Evolutionary conservation across 2,329 filamentous ascomycete species (phyloP).

Genomic region (Cercospora janseana): DNA sequence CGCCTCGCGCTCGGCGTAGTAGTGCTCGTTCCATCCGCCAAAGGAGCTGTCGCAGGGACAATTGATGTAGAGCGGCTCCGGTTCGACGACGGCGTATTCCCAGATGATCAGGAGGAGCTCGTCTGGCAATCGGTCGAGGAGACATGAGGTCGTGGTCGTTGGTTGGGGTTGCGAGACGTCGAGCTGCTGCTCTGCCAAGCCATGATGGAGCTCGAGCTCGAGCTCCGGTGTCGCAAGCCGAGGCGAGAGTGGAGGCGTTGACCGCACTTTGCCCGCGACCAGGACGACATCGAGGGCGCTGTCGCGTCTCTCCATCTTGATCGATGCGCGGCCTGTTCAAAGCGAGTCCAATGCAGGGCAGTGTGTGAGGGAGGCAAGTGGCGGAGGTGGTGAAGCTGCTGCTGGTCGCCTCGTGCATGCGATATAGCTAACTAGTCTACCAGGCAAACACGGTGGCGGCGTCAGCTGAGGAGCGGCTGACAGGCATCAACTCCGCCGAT

Average conservation of each 20-base stretch:
- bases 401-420: not conserved
- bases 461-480: conserved; percentile 9
- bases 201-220: not conserved
- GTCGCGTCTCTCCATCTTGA: conserved; percentile 5
- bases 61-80: conserved; percentile 25
- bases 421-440: not conserved
- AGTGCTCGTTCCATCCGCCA: conserved; percentile 18
- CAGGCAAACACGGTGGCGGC: conserved; percentile 9
- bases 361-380: not conserved
- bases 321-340: not conserved
- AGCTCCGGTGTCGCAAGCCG: not conserved
- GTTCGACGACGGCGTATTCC: conserved; percentile 25
- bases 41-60: conserved; percentile 28
- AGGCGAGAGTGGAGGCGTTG: not conserved
- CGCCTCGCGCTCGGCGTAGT: conserved; percentile 19
- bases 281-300: conserved; percentile 7
- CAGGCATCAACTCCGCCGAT: conserved; percentile 6
- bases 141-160: not conserved
- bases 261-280: not conserved
- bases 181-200: not conserved
- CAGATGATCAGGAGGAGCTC: conserved; percentile 27
- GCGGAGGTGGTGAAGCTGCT: not conserved
- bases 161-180: not conserved
- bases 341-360: not conserved
- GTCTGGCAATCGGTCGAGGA: conserved; percentile 14